These are phyloP conservation scores for Hammondia hammondi DNA, from an alignment of 169 alveolate species.

Conservation along the genomic window DNA sequence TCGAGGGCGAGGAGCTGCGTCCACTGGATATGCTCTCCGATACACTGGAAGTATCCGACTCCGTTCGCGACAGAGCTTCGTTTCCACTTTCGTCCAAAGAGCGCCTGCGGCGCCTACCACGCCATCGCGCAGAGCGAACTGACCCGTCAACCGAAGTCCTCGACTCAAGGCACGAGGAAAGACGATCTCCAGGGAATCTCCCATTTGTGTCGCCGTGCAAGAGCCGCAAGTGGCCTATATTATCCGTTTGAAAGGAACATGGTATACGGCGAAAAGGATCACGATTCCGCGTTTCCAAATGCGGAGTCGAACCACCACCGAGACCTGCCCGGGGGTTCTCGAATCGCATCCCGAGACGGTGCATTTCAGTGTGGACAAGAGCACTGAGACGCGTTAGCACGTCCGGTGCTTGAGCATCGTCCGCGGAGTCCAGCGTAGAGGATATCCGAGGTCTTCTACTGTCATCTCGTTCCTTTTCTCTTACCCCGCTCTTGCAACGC, in stretches of 20 bases:
- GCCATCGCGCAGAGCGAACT: background rate
- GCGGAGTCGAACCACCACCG: background rate
- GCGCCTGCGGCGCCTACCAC: background rate
- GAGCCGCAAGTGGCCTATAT: background rate
- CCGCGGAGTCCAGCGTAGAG: background rate
- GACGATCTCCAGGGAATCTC: background rate
- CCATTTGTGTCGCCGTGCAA: background rate
- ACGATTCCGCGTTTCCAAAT: background rate
- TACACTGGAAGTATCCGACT: too few relatives aligned
- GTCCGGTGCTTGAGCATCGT: background rate
- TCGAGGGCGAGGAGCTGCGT: too few relatives aligned
- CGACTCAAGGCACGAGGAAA: background rate
- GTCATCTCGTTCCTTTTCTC: background rate
- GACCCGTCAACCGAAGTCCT: too few relatives aligned
- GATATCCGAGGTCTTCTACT: background rate
- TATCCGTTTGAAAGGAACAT: background rate
- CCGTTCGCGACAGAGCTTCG: too few relatives aligned
- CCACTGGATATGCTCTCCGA: too few relatives aligned
- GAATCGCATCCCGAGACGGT: background rate
- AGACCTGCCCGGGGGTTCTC: background rate
- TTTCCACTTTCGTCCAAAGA: background rate
- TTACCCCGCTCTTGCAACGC: background rate
- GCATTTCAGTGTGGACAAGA: background rate
- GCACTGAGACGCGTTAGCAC: background rate
- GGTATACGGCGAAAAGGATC: background rate